Conservation (phyloP, 2,329 filamentous ascomycete species). For the Stachybotrys chlorohalonatus region DNA sequence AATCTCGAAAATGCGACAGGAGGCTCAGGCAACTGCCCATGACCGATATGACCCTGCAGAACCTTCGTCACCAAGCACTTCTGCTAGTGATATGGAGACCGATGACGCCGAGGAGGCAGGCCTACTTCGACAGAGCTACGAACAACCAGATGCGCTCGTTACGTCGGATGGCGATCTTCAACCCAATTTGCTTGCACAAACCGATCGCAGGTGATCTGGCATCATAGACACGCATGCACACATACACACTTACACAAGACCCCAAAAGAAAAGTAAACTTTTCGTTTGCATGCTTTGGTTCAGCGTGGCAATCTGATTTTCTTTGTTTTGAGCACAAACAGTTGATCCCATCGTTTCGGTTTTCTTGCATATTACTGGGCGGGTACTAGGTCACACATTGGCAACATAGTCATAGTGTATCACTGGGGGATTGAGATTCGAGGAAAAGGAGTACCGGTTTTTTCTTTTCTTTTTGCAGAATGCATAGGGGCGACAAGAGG, state of each 20-base stretch:
- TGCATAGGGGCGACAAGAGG: background rate
- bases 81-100: slow-evolving; percentile 30
- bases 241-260: background rate
- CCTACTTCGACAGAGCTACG: slow-evolving; percentile 31
- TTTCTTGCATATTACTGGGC: background rate
- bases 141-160: slow-evolving; percentile 24
- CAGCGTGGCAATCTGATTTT: background rate
- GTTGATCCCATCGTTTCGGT: background rate
- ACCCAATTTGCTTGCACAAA: slow-evolving; percentile 19
- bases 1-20: slow-evolving; percentile 75
- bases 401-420: background rate
- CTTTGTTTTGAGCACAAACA: background rate
- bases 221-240: no score
- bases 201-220: background rate
- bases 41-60: slow-evolving; percentile 24
- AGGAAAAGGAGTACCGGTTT: background rate
- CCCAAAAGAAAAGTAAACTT: background rate
- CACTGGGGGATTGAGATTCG: background rate
- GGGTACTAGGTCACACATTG: background rate
- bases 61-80: slow-evolving; percentile 23
- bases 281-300: background rate
- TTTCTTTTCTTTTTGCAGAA: background rate
- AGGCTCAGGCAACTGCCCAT: slow-evolving; percentile 52
- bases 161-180: slow-evolving; percentile 31
- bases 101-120: slow-evolving; percentile 34